phyloP scores from a whole-genome alignment of 2,329 filamentous ascomycete genomes.

The Stagonosporopsis rhizophila region DNA sequence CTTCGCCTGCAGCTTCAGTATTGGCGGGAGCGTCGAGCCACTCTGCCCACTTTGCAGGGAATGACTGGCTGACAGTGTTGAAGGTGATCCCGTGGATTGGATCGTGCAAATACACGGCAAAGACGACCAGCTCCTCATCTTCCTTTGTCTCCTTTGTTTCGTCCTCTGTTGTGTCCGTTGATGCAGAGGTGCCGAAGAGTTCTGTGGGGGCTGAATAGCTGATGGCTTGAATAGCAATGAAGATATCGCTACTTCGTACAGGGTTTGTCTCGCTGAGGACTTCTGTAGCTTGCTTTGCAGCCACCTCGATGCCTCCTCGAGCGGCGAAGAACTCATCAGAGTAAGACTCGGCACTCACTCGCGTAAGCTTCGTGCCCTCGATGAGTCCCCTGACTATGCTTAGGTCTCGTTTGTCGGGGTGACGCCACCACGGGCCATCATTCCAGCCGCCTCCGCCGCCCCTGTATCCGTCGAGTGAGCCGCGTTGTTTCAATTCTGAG shows the following conservation, averaged over 20 bases:
- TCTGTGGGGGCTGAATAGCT: conserved; percentile 67
- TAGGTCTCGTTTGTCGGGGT: conserved; percentile 73
- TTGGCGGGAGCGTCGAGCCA: conserved; percentile 77
- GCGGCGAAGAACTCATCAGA: conserved; percentile 82
- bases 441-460: conserved; percentile 76
- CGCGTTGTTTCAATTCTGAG: conserved; percentile 77
- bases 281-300: conserved; percentile 80
- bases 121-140: conserved; percentile 69
- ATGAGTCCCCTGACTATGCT: conserved; percentile 79
- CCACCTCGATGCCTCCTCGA: conserved; percentile 79
- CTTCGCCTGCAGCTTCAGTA: conserved; percentile 49
- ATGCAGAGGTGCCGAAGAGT: conserved; percentile 67
- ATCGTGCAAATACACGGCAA: conserved; percentile 82
- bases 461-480: conserved; percentile 65
- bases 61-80: conserved; percentile 78
- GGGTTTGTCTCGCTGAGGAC: conserved; percentile 84
- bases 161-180: conserved; percentile 63
- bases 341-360: conserved; percentile 88
- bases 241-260: conserved; percentile 90
- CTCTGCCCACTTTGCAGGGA: conserved; percentile 84
- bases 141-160: conserved; percentile 64
- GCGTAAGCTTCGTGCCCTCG: conserved; percentile 89
- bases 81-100: conserved; percentile 92
- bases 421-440: conserved; percentile 96
- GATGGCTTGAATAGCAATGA: conserved; percentile 92